Evolutionary conservation across 2,329 filamentous ascomycete species (phyloP).

Genomic region (Stenocarpella maydis): DNA sequence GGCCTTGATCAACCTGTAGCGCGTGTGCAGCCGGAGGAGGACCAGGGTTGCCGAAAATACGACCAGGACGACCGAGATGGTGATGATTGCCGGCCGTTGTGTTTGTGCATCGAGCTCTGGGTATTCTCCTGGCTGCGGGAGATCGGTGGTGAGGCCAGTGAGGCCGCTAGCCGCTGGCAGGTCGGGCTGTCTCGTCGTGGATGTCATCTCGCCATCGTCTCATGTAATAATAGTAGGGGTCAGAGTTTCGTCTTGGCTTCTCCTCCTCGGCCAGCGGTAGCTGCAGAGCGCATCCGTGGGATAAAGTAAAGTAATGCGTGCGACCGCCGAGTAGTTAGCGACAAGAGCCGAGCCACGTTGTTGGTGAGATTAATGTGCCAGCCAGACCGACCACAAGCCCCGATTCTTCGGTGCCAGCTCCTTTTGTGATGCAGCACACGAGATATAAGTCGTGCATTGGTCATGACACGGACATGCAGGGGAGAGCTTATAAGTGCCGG

Average conservation of each 20-base stretch:
- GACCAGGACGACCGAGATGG: conserved; percentile 40
- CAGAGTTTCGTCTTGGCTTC: too few species aligned
- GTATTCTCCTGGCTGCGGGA: conserved; percentile 36
- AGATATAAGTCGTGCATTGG: background rate
- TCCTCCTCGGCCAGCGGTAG: background rate
- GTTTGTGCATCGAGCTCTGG: conserved; percentile 41
- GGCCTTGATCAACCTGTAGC: conserved; percentile 38
- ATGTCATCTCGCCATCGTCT: conserved; percentile 27
- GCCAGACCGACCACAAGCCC: background rate
- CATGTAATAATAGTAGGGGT: background rate
- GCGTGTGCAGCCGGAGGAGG: conserved; percentile 42
- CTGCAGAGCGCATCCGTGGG: background rate
- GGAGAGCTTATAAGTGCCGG: conserved; percentile 2
- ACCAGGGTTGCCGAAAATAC: conserved; percentile 40
- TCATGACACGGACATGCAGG: conserved; percentile 27
- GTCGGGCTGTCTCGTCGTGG: conserved; percentile 22
- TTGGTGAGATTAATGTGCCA: background rate
- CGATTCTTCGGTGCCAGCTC: conserved; percentile 3
- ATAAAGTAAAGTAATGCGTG: background rate
- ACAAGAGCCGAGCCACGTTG: background rate
- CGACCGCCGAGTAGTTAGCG: background rate
- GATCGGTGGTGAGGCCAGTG: conserved; percentile 26
- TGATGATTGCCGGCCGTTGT: conserved; percentile 40
- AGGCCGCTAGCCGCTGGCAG: conserved; percentile 16
- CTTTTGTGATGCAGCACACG: conserved; percentile 13